phyloP scores from a whole-genome alignment of 768 basidiomycete species.

The Daedalea quercina region DNA sequence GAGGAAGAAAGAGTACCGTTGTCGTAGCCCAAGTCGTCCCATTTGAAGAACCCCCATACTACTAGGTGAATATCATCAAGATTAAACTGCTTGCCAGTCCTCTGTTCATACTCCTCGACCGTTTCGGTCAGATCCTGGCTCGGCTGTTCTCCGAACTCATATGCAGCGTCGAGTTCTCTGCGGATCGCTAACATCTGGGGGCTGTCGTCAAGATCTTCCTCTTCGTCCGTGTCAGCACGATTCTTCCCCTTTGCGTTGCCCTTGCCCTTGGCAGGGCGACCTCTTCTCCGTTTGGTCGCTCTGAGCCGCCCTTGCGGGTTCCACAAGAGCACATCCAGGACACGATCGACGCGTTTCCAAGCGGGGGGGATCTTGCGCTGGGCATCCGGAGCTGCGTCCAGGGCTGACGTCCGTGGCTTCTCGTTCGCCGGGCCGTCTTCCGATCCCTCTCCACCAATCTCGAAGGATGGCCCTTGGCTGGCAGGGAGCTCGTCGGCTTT shows the following conservation, averaged over 20 bases:
- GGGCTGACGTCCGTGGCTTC: conserved; percentile 15
- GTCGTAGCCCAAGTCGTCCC: conserved; percentile 90
- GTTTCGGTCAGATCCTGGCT: conserved; percentile 45
- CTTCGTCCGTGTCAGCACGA: conserved; percentile 18
- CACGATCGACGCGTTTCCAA: conserved; percentile 91
- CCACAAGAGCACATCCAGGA: conserved; percentile 77
- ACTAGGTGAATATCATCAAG: conserved; percentile 52
- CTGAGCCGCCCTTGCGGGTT: conserved; percentile 27
- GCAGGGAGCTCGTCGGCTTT: conserved; percentile 22
- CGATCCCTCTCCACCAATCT: conserved; percentile 29
- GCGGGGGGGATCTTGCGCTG: conserved; percentile 63
- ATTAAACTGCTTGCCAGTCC: conserved; percentile 34
- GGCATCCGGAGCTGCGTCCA: conserved; percentile 56
- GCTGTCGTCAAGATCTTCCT: conserved; percentile 23
- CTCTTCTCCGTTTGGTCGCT: conserved; percentile 17
- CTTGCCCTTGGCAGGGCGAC: conserved; percentile 21
- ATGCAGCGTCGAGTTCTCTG: conserved; percentile 31
- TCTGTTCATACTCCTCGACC: conserved; percentile 54
- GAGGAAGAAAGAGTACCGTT: conserved; percentile 51
- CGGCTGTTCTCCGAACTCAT: conserved; percentile 61
- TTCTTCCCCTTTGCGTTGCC: conserved; percentile 20
- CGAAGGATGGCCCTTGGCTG: conserved; percentile 27
- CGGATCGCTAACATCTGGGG: conserved; percentile 24
- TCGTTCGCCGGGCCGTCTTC: conserved; percentile 24
- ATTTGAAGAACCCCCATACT: conserved; percentile 85